phyloP scores from a whole-genome alignment of 805 yeast genomes.

The Lipomyces chichibuensis region DNA sequence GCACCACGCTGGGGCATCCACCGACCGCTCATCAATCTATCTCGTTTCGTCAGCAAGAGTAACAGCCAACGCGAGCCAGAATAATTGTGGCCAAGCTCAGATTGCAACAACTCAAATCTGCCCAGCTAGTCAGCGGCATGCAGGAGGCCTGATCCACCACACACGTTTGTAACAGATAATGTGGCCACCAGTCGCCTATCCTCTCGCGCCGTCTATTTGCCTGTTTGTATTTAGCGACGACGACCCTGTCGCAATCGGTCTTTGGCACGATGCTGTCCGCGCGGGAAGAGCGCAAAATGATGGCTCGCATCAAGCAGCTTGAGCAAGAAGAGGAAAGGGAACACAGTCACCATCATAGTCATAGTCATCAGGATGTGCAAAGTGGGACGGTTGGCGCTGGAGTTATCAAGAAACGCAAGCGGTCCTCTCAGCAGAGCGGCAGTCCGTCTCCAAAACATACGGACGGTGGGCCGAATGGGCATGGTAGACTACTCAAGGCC shows the following conservation, averaged over 20 bases:
- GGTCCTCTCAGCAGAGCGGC: background rate
- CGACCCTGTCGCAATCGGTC: background rate
- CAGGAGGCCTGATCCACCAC: background rate
- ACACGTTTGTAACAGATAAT: constrained; percentile 1
- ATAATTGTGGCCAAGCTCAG: background rate
- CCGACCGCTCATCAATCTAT: background rate
- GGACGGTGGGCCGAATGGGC: background rate
- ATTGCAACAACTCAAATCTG: background rate
- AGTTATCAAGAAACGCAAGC: constrained; percentile 16
- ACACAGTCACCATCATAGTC: constrained; percentile 3
- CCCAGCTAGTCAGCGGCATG: background rate
- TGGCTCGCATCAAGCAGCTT: constrained; percentile 30
- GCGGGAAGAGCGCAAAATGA: constrained; percentile 34
- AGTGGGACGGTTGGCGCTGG: constrained; percentile 5
- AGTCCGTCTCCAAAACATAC: background rate
- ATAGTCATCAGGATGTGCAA: background rate
- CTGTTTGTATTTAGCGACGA: background rate
- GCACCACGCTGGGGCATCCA: background rate
- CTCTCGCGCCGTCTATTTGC: constrained; percentile 5
- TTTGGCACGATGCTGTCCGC: constrained; percentile 22
- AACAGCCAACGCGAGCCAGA: background rate
- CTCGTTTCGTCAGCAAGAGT: background rate
- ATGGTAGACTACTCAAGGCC: background rate
- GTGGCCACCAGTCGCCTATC: constrained; percentile 5
- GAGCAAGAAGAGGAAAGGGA: constrained; percentile 26